A percentile compares a stretch with the other conserved stretches of the same genome.
Conservation (phyloP, 2,329 filamentous ascomycete species). For the Penicillium psychrosexuale region DNA sequence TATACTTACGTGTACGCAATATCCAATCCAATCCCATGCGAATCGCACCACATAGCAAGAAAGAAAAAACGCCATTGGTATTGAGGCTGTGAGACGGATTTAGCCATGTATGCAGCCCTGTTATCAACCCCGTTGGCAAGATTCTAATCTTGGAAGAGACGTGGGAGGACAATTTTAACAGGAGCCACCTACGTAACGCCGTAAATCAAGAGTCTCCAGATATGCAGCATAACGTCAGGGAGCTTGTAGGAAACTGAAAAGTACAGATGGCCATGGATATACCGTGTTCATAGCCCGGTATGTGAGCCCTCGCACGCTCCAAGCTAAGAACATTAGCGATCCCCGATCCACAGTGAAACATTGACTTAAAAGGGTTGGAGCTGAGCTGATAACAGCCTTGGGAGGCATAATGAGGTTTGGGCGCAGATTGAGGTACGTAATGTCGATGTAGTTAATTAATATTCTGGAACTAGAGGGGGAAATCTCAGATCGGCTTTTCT, state of each 20-base stretch:
- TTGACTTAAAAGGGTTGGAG: slow-evolving; percentile 8
- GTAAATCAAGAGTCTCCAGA: neutral
- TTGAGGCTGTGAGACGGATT: neutral
- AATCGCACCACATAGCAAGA: too few relatives aligned
- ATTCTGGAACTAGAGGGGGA: neutral
- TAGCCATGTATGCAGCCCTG: neutral
- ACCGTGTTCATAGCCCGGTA: neutral
- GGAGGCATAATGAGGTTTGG: neutral
- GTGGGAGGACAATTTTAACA: neutral
- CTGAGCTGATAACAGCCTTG: neutral
- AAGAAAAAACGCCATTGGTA: neutral
- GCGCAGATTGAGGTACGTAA: slow-evolving; percentile 19
- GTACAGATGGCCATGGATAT: neutral
- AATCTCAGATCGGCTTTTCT: neutral
- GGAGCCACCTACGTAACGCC: slow-evolving; percentile 5
- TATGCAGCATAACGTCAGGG: slow-evolving; percentile 11
- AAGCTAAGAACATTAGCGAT: slow-evolving; percentile 18
- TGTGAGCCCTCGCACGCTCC: slow-evolving; percentile 11
- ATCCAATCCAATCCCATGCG: too few relatives aligned
- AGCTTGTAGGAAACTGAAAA: neutral
- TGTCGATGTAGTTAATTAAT: neutral
- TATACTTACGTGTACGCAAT: neutral
- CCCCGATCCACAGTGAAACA: slow-evolving; percentile 26
- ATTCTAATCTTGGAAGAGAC: neutral
- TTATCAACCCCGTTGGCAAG: neutral